A percentile compares a stretch with the other conserved stretches of the same genome.
These are phyloP conservation scores for Wallacemonas collosoma DNA, from an alignment of 208 protist genomes.

Conservation along the genomic window DNA sequence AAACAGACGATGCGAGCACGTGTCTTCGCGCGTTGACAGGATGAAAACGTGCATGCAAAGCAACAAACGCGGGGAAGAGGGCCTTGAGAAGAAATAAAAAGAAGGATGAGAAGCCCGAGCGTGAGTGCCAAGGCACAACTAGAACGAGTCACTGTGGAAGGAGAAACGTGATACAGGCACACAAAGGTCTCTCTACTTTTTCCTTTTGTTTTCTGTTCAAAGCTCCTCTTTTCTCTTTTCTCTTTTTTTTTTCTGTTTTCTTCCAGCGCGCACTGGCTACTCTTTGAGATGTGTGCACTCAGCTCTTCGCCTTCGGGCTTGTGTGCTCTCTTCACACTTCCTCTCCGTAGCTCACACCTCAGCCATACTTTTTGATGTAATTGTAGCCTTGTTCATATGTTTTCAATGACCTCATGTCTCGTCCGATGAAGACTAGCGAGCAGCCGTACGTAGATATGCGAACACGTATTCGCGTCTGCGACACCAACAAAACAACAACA, in stretches of 20 bases:
- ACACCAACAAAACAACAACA: background rate
- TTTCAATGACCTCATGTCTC: background rate
- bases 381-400: conserved; percentile 1
- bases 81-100: background rate
- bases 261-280: too few species aligned
- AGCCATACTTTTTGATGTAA: background rate
- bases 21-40: too few species aligned
- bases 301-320: background rate
- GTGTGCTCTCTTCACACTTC: background rate
- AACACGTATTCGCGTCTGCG: too few species aligned
- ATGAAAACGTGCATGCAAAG: too few species aligned
- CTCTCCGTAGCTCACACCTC: background rate
- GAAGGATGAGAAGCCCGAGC: too few species aligned
- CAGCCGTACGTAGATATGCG: too few species aligned
- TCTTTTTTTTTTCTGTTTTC: background rate
- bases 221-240: conserved; percentile 2
- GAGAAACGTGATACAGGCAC: background rate
- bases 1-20: too few species aligned
- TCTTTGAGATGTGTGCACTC: too few species aligned
- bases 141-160: too few species aligned
- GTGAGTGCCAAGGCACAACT: too few species aligned
- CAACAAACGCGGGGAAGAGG: too few species aligned
- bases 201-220: conserved; percentile 17
- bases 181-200: background rate
- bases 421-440: background rate